Percentiles rank a stretch among this genome's conserved stretches.
phyloP scores from a whole-genome alignment of 257 asterid species.

The Thymus mandschuricus region DNA sequence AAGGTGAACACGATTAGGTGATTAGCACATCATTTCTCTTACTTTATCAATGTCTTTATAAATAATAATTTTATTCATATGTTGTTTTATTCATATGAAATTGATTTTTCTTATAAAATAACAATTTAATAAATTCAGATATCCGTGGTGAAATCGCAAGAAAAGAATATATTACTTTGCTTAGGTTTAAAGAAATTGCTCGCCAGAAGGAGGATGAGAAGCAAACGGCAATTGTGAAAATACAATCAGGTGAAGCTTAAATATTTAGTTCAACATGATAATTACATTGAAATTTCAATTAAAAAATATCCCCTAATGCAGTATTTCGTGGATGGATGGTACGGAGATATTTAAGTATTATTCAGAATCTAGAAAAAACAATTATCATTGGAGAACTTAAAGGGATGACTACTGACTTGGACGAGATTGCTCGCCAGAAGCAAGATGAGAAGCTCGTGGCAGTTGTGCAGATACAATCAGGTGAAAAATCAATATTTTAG shows the following conservation, averaged over 20 bases:
- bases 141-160: slow-evolving; percentile 84
- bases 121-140: slow-evolving; percentile 52
- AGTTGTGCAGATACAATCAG: slow-evolving; percentile 79
- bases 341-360: slow-evolving; percentile 48
- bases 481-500: slow-evolving; percentile 41
- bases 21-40: background rate
- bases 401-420: slow-evolving; percentile 43
- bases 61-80: background rate
- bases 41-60: background rate
- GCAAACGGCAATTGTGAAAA: slow-evolving; percentile 57
- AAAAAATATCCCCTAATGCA: slow-evolving; percentile 37
- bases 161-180: slow-evolving; percentile 48
- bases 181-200: slow-evolving; percentile 44
- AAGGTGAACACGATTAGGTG: no score
- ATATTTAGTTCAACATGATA: slow-evolving; percentile 21
- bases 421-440: slow-evolving; percentile 39
- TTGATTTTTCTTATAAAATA: slow-evolving; percentile 7
- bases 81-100: background rate
- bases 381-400: slow-evolving; percentile 39
- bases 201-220: slow-evolving; percentile 46
- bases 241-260: slow-evolving; percentile 73
- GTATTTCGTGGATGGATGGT: slow-evolving; percentile 86
- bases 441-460: slow-evolving; percentile 53
- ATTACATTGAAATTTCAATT: slow-evolving; percentile 13
- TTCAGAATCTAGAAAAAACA: slow-evolving; percentile 36